Conservation (phyloP, 352 stramenopile species). For the Globisporangium middletonii region DNA sequence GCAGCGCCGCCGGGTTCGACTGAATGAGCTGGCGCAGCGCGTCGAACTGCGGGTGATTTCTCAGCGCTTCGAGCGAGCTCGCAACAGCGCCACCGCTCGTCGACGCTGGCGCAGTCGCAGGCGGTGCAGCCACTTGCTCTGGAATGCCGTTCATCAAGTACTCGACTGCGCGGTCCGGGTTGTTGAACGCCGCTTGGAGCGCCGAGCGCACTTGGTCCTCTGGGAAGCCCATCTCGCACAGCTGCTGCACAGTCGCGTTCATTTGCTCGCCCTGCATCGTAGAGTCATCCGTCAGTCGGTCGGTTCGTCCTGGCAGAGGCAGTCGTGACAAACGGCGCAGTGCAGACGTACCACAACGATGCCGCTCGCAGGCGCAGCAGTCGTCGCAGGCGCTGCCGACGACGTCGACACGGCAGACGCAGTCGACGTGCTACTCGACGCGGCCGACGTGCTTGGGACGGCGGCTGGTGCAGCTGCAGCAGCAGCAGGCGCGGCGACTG, state of each 20-base stretch:
- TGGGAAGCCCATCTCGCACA: constrained; percentile 85
- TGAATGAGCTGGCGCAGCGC: constrained; percentile 77
- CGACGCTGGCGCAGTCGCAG: constrained; percentile 17
- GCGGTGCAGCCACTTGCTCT: constrained; percentile 29
- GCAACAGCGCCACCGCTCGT: constrained; percentile 15
- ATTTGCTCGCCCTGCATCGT: constrained; percentile 32
- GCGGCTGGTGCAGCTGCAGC: constrained; percentile 16
- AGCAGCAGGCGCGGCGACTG: constrained; percentile 19
- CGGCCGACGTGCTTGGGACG: constrained; percentile 57
- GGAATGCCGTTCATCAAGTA: constrained; percentile 88
- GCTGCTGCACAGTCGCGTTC: constrained; percentile 58
- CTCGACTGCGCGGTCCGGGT: constrained; percentile 81
- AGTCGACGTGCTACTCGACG: constrained; percentile 59
- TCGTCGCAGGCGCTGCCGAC: constrained; percentile 35
- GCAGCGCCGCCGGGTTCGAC: constrained; percentile 74
- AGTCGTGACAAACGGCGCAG: not conserved
- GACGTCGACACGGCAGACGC: constrained; percentile 59
- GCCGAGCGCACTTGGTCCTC: constrained; percentile 78
- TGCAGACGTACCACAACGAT: constrained; percentile 18
- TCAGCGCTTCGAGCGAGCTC: constrained; percentile 68
- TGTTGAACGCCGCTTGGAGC: constrained; percentile 81
- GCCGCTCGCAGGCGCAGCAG: constrained; percentile 15
- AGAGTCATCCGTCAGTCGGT: not conserved
- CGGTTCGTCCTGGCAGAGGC: not conserved
- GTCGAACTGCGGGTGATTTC: constrained; percentile 83